Percentiles rank a stretch among this genome's conserved stretches.
Conservation (phyloP, 1,284 basidiomycete genomes). For the Cerrena zonata region DNA sequence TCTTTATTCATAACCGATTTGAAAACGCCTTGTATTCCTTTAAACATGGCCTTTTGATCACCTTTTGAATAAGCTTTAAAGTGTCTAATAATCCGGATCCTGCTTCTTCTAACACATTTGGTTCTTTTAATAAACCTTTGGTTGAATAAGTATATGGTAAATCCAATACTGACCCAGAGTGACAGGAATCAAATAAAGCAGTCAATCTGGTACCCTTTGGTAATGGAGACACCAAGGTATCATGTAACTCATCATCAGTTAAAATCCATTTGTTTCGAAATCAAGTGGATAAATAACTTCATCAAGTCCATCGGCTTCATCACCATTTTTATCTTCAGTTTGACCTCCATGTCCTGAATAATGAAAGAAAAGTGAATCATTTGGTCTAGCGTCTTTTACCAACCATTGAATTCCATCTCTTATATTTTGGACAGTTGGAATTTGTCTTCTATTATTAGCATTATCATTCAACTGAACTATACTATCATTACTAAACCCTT, state of each 20-base stretch:
- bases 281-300: constrained; percentile 71
- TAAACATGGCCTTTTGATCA: background rate
- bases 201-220: constrained; percentile 64
- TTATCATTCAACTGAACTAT: constrained; percentile 80
- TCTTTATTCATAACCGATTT: constrained; percentile 31
- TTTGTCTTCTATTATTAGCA: constrained; percentile 46
- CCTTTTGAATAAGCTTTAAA: constrained; percentile 27
- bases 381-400: constrained; percentile 60
- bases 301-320: constrained; percentile 61
- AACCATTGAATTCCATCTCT: constrained; percentile 82
- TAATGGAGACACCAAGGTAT: constrained; percentile 46
- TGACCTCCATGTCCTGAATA: constrained; percentile 87
- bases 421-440: constrained; percentile 77
- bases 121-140: background rate
- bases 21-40: constrained; percentile 46
- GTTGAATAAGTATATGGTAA: constrained; percentile 43
- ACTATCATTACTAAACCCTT: constrained; percentile 55
- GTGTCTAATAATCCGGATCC: constrained; percentile 52
- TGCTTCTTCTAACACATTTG: background rate
- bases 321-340: constrained; percentile 63
- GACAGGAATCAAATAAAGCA: constrained; percentile 67
- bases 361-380: constrained; percentile 87
- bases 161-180: constrained; percentile 61
- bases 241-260: constrained; percentile 54
- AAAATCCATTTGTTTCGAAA: constrained; percentile 62